These are phyloP conservation scores for Penicillium occitanis DNA, from an alignment of 2,329 filamentous ascomycete species.

Conservation along the genomic window DNA sequence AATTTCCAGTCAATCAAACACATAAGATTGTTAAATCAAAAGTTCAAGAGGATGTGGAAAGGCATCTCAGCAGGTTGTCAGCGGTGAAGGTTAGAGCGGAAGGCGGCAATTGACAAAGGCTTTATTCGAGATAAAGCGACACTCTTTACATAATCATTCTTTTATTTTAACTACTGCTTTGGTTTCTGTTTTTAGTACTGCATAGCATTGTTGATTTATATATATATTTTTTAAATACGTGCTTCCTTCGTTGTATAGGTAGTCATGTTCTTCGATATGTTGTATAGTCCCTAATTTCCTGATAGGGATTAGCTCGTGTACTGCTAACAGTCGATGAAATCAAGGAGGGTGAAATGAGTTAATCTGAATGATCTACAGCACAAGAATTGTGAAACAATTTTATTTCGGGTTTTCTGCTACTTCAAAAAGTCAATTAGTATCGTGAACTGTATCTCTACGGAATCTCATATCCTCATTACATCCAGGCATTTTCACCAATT, in stretches of 20 bases:
- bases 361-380: too few species aligned
- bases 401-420: background rate
- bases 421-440: background rate
- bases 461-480: background rate
- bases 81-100: background rate
- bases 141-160: background rate
- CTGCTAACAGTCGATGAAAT: background rate
- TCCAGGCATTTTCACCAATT: background rate
- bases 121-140: background rate
- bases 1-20: slow-evolving; percentile 5
- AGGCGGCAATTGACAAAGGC: background rate
- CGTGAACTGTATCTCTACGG: background rate
- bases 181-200: background rate
- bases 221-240: background rate
- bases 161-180: background rate
- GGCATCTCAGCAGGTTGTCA: background rate
- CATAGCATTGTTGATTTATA: background rate
- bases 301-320: background rate
- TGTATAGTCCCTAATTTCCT: background rate
- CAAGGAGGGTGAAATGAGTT: too few species aligned
- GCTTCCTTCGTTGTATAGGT: background rate
- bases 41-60: background rate
- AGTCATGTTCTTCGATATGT: background rate
- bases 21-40: background rate
- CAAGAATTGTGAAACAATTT: too few species aligned